Conservation (phyloP, 257 asterid species). For the Coffea canephora region DNA sequence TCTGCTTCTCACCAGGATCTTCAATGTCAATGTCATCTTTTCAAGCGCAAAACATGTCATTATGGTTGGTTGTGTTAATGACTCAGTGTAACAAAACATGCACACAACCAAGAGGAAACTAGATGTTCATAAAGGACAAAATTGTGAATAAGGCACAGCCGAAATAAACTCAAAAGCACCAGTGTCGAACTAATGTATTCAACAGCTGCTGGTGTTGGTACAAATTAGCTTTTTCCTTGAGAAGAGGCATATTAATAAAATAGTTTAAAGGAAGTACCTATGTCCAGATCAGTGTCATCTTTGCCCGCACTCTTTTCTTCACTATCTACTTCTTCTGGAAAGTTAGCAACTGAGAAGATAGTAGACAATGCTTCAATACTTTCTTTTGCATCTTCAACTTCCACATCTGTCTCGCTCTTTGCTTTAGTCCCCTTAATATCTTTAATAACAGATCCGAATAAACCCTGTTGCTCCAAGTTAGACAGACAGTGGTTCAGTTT, state of each 20-base stretch:
- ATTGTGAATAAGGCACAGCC: neutral
- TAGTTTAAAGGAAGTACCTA: conserved; percentile 44
- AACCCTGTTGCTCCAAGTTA: conserved; percentile 46
- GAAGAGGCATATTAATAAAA: neutral
- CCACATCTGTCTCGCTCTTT: conserved; percentile 42
- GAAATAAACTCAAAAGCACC: neutral
- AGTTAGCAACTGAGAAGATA: conserved; percentile 61
- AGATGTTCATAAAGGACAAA: neutral
- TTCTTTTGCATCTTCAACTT: conserved; percentile 47
- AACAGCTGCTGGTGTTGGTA: neutral
- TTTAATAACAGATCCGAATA: conserved; percentile 69
- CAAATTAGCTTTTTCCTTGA: neutral
- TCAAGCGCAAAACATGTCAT: neutral
- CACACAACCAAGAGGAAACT: neutral
- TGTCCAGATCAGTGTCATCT: conserved; percentile 59
- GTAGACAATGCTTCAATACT: conserved; percentile 52
- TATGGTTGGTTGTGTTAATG: neutral
- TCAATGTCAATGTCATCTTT: conserved; percentile 86
- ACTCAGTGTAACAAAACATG: neutral
- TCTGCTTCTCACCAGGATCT: conserved; percentile 67
- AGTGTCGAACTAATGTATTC: too few relatives aligned
- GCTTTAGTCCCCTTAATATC: conserved; percentile 58
- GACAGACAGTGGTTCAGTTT: neutral
- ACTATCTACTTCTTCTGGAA: conserved; percentile 41
- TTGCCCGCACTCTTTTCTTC: conserved; percentile 43